Conservation (phyloP, 1,139 yeast species). For the Protomyces macrosporus region DNA sequence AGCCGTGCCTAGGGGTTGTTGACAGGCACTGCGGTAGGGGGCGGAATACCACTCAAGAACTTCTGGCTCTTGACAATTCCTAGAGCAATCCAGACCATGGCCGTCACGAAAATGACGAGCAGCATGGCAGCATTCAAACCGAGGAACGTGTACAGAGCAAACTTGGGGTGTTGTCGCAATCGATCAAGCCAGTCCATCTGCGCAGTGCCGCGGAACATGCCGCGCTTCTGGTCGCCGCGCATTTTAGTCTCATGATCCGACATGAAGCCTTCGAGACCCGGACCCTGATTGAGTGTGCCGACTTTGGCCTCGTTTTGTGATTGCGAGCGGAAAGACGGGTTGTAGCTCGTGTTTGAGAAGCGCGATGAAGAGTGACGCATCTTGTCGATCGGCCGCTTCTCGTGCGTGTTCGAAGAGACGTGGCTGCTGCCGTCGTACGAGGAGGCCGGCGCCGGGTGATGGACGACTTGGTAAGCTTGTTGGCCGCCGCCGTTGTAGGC, state of each 20-base stretch:
- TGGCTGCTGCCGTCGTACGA: constrained; percentile 9
- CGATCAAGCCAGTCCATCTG: constrained; percentile 22
- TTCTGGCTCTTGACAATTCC: constrained; percentile 9
- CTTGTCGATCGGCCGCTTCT: constrained; percentile 2
- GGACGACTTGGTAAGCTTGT: constrained; percentile 8
- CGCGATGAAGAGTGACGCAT: constrained; percentile 12
- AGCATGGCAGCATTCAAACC: constrained; percentile 21
- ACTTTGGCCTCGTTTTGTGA: neutral
- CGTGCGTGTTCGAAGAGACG: neutral
- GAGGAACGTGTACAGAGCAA: constrained; percentile 20
- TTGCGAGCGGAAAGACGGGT: neutral
- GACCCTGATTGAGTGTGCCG: neutral
- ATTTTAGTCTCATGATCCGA: constrained; percentile 1
- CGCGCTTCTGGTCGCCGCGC: constrained; percentile 14
- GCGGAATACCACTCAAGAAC: neutral
- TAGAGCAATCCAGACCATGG: constrained; percentile 12
- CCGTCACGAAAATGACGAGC: constrained; percentile 17
- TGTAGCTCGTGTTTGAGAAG: constrained; percentile 22
- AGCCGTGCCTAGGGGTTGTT: neutral
- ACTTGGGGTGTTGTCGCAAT: constrained; percentile 11
- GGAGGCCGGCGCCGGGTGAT: neutral
- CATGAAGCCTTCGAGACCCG: constrained; percentile 12
- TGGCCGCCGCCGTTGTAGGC: neutral
- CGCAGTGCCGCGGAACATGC: constrained; percentile 1
- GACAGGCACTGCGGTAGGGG: neutral